Evolutionary conservation across 2,329 filamentous ascomycete genomes (phyloP), one percentile per base, ranked within the genome.

Genomic region (Cercospora nicotianae): DNA sequence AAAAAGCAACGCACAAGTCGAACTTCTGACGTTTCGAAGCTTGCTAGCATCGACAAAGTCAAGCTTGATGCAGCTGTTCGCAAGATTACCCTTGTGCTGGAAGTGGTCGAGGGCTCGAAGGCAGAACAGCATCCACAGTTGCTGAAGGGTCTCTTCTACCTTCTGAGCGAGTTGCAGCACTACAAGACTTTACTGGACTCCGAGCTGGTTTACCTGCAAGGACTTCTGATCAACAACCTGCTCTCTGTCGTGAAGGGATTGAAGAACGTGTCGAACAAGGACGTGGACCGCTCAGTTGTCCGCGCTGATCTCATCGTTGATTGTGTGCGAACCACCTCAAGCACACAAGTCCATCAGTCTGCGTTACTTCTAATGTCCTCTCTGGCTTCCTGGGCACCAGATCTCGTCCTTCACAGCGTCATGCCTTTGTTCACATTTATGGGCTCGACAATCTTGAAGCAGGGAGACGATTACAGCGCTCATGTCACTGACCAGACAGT

Each of bases 351-450:
- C 6, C 96, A 98, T 77, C 97, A 96, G 76, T 89, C 91, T 5
- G 94, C 95, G 3, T 84, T 99, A 13, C 87, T 98, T 8, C 84
- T 99, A 28, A 92, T 98, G 67, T 93, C 94, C 26, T 91, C 89
- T 66, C 84, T 99, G 48, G 94, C 95, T 23, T 90, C 90, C 45
- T 91, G 94, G 72, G 92, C 93, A 0, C 95, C 96, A 0, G 94
- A 97, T 78, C 83, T 96, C 59, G 92, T 99, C 3, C 85, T 99
- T 66, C 94, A 99, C 80, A 97, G 93, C 74, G 92, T 99, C 64
- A 99, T 99, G 95, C 95, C 95, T 12, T 94, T 99, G 63, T 99
- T 99, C 81, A 98, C 95, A 0, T 97, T 98, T 78, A 97, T 98
- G 90, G 93, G 94, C 51, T 91, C 90, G 53, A 97, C 92, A 3